Conservation (phyloP, 768 basidiomycete genomes). For the Tricholoma matsutake region DNA sequence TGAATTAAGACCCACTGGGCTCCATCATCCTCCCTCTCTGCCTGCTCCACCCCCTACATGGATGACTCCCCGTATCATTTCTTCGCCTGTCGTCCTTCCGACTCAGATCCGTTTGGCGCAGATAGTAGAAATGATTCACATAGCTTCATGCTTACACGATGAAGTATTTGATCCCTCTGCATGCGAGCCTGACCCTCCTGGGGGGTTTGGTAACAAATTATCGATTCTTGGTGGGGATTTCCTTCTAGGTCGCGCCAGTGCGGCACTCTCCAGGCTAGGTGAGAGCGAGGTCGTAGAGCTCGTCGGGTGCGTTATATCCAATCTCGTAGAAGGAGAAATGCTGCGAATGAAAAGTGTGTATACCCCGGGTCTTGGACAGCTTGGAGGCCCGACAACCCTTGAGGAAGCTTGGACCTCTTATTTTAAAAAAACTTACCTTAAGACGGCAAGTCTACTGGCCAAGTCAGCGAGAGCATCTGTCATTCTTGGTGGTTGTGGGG, state of each 20-base stretch:
- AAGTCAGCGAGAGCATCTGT: constrained; percentile 83
- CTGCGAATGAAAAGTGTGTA: constrained; percentile 64
- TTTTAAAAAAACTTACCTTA: constrained; percentile 66
- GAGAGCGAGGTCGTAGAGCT: constrained; percentile 90
- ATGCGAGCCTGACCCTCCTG: constrained; percentile 57
- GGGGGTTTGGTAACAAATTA: constrained; percentile 86
- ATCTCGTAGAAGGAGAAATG: constrained; percentile 96
- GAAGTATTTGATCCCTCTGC: constrained; percentile 77
- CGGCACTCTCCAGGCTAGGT: constrained; percentile 84
- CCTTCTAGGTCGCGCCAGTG: constrained; percentile 85
- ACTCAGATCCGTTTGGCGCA: constrained; percentile 91
- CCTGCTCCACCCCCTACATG: constrained; percentile 24
- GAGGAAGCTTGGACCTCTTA: constrained; percentile 70
- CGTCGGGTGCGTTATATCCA: constrained; percentile 87
- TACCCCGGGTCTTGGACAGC: constrained; percentile 34
- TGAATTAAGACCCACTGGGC: constrained; percentile 39
- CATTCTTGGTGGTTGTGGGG: constrained; percentile 77
- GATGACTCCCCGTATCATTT: constrained; percentile 21
- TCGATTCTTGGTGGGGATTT: constrained; percentile 95
- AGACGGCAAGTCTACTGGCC: constrained; percentile 88
- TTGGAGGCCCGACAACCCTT: constrained; percentile 27
- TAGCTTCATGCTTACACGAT: constrained; percentile 92
- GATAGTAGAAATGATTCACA: constrained; percentile 97
- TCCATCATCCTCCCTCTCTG: constrained; percentile 31
- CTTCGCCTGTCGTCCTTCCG: constrained; percentile 59